Percentiles rank a stretch among this genome's conserved stretches.
Conservation (phyloP, 2,329 filamentous ascomycete genomes). For the Ascochyta rabiei region DNA sequence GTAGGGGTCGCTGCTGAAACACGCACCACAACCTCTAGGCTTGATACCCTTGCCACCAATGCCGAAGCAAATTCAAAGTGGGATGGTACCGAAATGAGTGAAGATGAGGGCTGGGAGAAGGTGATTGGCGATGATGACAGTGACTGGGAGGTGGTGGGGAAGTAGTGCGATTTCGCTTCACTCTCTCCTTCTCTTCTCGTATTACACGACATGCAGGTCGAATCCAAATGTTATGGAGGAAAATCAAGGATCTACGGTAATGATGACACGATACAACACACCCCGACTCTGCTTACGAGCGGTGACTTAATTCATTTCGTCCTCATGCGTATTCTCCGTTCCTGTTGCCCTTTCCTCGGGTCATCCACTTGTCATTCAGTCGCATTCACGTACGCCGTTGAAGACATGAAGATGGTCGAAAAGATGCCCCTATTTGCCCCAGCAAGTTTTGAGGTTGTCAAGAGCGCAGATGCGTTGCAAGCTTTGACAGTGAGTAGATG, state of each 20-base stretch:
- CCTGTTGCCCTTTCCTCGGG: no score
- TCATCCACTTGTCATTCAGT: no score
- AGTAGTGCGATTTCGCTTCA: background rate
- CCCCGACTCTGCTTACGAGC: no score
- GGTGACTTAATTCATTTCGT: no score
- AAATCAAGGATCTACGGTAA: no score
- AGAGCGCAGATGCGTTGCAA: background rate
- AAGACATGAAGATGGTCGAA: no score
- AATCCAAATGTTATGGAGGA: background rate
- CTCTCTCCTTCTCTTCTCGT: background rate
- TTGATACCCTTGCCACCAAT: background rate
- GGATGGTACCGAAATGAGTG: conserved; percentile 4
- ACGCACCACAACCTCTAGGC: no score
- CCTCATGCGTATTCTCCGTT: no score
- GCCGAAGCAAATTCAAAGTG: background rate
- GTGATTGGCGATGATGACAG: background rate
- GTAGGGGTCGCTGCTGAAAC: background rate
- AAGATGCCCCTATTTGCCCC: no score
- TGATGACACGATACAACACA: no score
- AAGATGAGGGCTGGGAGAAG: conserved; percentile 13
- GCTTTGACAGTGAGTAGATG: background rate
- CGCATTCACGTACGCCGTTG: no score
- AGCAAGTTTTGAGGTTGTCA: background rate
- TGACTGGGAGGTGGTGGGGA: conserved; percentile 9
- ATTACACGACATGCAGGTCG: background rate